These are phyloP conservation scores for Micractinium conductrix DNA, from an alignment of 139 green algal genomes.

Conservation along the genomic window DNA sequence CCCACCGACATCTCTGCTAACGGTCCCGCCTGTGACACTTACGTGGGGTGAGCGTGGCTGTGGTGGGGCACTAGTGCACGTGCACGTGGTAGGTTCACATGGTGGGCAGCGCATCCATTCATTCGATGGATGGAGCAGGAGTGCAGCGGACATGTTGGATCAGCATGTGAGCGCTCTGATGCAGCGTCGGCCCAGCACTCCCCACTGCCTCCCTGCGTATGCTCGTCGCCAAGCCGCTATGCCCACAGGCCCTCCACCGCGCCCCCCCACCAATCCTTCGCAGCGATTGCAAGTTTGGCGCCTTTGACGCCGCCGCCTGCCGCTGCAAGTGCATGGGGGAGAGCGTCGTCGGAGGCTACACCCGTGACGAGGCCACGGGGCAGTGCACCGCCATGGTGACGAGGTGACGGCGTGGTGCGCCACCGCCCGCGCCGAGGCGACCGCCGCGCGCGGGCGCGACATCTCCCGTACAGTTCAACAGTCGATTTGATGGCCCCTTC, in stretches of 20 bases:
- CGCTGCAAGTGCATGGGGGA: slow-evolving; percentile 23
- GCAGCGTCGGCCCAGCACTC: background rate
- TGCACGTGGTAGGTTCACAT: background rate
- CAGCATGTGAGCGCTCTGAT: background rate
- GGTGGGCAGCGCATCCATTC: too few relatives aligned
- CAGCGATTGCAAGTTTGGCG: slow-evolving; percentile 22
- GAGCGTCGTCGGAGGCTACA: slow-evolving; percentile 7
- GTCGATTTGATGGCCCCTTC: too few relatives aligned
- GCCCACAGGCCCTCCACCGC: background rate
- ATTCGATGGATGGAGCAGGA: too few relatives aligned
- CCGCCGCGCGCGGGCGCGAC: too few relatives aligned
- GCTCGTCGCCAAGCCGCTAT: background rate
- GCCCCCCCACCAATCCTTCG: background rate
- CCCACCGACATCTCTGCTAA: background rate
- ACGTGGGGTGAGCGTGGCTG: background rate
- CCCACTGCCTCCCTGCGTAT: background rate
- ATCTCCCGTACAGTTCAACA: too few relatives aligned
- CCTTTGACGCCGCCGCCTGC: background rate
- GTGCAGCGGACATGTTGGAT: too few relatives aligned
- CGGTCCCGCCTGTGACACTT: slow-evolving; percentile 1
- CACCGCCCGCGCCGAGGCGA: too few relatives aligned
- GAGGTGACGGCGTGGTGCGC: too few relatives aligned
- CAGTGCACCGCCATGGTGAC: slow-evolving; percentile 4
- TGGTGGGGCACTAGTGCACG: background rate
- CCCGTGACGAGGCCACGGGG: background rate